A percentile compares a stretch with the other conserved stretches of the same genome.
These are phyloP conservation scores for Saccharata proteae DNA, from an alignment of 2,329 filamentous ascomycete species.

Conservation along the genomic window DNA sequence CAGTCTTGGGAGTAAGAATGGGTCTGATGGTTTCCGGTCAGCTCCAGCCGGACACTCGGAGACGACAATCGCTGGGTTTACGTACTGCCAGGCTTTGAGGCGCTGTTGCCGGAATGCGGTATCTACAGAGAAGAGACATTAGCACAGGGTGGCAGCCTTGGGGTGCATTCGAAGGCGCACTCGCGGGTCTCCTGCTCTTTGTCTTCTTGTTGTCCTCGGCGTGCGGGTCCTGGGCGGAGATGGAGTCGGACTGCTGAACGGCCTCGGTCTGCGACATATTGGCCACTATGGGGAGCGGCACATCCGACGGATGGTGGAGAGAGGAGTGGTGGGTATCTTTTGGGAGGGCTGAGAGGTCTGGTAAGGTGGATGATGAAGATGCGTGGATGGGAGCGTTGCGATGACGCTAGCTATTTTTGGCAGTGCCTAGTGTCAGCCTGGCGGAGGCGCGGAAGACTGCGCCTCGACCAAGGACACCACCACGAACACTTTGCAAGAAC, in stretches of 20 bases:
- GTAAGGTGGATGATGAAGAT: too few species aligned
- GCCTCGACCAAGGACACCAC: too few species aligned
- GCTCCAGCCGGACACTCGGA: constrained; percentile 12
- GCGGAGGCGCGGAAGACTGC: too few species aligned
- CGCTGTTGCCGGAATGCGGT: constrained; percentile 95
- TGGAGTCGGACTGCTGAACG: constrained; percentile 31
- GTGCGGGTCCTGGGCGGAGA: constrained; percentile 30
- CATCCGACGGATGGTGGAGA: constrained; percentile 5
- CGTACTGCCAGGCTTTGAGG: constrained; percentile 96
- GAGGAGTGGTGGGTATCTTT: too few species aligned
- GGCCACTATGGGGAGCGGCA: constrained; percentile 1
- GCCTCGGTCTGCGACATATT: constrained; percentile 34
- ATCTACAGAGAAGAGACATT: constrained; percentile 42
- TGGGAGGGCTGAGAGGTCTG: too few species aligned
- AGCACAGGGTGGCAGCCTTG: constrained; percentile 2
- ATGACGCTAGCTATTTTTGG: too few species aligned
- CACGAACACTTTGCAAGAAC: too few species aligned
- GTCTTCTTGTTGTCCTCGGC: constrained; percentile 44
- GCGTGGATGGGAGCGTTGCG: too few species aligned
- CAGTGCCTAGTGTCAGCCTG: too few species aligned
- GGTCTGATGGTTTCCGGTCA: constrained; percentile 48
- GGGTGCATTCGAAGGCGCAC: constrained; percentile 37
- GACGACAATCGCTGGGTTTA: constrained; percentile 15
- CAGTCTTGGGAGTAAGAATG: constrained; percentile 89
- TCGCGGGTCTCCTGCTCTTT: constrained; percentile 85